These are phyloP conservation scores for Globisporangium middletonii DNA, from an alignment of 352 stramenopile species.

Conservation along the genomic window DNA sequence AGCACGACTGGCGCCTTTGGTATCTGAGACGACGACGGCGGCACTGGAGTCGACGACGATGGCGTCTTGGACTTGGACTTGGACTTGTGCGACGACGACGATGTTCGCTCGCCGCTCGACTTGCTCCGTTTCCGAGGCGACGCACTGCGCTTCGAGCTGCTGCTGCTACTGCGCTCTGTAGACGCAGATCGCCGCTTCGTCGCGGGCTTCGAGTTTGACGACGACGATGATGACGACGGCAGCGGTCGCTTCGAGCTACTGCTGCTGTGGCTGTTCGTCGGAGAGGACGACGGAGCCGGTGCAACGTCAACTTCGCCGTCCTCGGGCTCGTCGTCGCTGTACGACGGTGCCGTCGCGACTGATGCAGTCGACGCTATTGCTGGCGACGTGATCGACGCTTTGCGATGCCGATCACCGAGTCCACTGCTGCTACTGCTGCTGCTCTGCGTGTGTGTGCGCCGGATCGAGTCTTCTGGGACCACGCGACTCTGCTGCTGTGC, in stretches of 20 bases:
- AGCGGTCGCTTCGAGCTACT: conserved; percentile 8
- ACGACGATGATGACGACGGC: conserved; percentile 3
- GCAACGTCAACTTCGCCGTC: conserved; percentile 37
- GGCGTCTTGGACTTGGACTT: conserved; percentile 10
- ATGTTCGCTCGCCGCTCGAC: conserved; percentile 11
- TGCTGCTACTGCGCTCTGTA: conserved; percentile 16
- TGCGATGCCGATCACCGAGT: conserved; percentile 20
- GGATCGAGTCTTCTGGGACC: conserved; percentile 35
- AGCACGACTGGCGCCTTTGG: conserved; percentile 20
- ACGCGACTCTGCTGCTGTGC: not conserved
- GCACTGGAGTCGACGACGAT: not conserved
- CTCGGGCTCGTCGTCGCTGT: conserved; percentile 34
- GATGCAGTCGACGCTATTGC: conserved; percentile 11
- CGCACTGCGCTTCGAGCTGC: conserved; percentile 1
- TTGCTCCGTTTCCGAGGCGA: conserved; percentile 30
- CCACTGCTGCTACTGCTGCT: conserved; percentile 17
- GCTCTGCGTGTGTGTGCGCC: conserved; percentile 22
- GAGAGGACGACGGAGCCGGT: not conserved
- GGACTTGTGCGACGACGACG: conserved; percentile 2
- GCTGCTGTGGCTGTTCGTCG: not conserved
- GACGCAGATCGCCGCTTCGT: conserved; percentile 26
- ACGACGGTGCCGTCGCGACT: conserved; percentile 1
- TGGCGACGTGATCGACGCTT: conserved; percentile 24
- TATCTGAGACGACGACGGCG: no score
- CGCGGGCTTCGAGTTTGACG: conserved; percentile 3